These are phyloP conservation scores for Globisporangium cederbergense DNA, from an alignment of 352 stramenopile genomes.

Conservation along the genomic window DNA sequence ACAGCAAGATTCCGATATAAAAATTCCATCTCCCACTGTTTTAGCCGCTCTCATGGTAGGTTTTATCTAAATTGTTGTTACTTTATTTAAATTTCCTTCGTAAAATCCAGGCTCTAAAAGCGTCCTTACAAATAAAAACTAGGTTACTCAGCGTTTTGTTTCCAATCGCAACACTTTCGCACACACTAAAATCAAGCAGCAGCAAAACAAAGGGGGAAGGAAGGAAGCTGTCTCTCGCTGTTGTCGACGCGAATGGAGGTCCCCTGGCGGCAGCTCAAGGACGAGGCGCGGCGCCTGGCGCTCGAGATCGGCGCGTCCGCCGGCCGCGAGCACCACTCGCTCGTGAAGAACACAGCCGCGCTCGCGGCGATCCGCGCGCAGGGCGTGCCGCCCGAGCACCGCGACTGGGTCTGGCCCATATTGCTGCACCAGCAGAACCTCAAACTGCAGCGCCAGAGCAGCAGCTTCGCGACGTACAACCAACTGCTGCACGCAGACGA, in stretches of 20 bases:
- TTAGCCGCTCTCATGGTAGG: too few relatives aligned
- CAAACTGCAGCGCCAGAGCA: constrained; percentile 55
- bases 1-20: too few relatives aligned
- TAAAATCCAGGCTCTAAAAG: too few relatives aligned
- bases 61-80: too few relatives aligned
- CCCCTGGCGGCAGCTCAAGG: constrained; percentile 59
- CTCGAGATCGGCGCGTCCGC: constrained; percentile 48
- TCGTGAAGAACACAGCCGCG: constrained; percentile 37
- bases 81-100: too few relatives aligned
- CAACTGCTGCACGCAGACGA: constrained; percentile 37
- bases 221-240: constrained; percentile 10
- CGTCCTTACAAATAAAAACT: too few relatives aligned
- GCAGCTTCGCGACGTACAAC: constrained; percentile 42
- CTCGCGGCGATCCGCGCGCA: constrained; percentile 52
- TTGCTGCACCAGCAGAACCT: constrained; percentile 62
- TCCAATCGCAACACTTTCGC: not conserved
- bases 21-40: too few relatives aligned
- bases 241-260: constrained; percentile 29
- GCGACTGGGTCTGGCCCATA: constrained; percentile 78
- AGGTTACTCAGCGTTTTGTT: too few relatives aligned
- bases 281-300: constrained; percentile 48
- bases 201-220: not conserved
- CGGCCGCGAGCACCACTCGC: constrained; percentile 67
- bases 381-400: constrained; percentile 61
- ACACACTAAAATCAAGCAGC: not conserved